Evolutionary conservation across 2,329 filamentous ascomycete genomes (phyloP), one percentile per base, ranked within the genome.

Genomic region (Bisporella sp.): DNA sequence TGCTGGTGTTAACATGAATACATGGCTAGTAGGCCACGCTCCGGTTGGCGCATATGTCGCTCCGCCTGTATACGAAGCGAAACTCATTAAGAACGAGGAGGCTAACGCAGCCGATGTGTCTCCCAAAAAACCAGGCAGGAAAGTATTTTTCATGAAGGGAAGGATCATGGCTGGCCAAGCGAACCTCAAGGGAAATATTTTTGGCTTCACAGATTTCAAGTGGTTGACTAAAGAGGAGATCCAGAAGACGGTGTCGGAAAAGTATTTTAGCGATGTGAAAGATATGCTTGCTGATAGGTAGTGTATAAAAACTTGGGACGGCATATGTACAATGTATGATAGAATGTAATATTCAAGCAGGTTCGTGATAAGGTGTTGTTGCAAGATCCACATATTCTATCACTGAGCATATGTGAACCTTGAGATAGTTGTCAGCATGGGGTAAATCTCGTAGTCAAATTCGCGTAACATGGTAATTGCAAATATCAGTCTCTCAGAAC

Each of bases 81-180:
- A 8, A 37, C 35, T 2, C n/a, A 37, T n/a, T 9, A 37, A 2
- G n/a, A 66, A 68, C 59, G 35, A 37, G 35, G 35, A 8, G 4
- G 35, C 35, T 4, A 37, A n/a, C 8, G n/a, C 35, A 8, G 64
- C 69, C 59, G 70, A 76, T 64, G 66, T 67, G 32, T 28, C 52
- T 2, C 61, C 75, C 43, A 63, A 68, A 52, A 60, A 67, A 58
- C 69, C 76, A 50, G 89, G 88, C 48, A 79, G 86, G 64, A 96
- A 96, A 77, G 84, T 84, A 2, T 99, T 99, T 71, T 96, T 95
- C 77, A 81, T 97, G 75, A 97, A 97, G 76, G 88, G 83, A 46
- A 82, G 93, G 56, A 97, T 99, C 68, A 89, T 97, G 87, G 89
- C 91, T 33, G 93, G 93, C n/a, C 93, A 97, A 72, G 89, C 86